Evolutionary conservation across 2,329 filamentous ascomycete species (phyloP).

Genomic region (Beauveria medogensis): DNA sequence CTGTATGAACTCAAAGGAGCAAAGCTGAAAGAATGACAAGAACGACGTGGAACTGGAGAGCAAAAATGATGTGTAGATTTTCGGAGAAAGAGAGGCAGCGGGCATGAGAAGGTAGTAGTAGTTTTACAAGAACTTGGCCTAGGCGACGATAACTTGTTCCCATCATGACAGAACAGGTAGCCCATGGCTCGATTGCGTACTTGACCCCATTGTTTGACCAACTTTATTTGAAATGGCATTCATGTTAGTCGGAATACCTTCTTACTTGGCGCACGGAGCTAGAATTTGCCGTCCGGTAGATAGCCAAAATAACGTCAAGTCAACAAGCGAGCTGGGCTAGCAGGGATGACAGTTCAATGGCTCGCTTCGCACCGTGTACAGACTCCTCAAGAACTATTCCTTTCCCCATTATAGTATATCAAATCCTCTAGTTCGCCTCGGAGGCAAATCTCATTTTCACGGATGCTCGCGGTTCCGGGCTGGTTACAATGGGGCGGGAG

Average conservation of each 20-base stretch:
- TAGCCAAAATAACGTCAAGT: not conserved
- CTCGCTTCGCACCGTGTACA: not conserved
- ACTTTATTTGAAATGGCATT: not conserved
- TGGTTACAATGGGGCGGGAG: not conserved
- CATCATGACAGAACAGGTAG: not conserved
- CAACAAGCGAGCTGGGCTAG: not conserved
- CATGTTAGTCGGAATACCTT: not conserved
- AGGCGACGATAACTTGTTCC: not conserved
- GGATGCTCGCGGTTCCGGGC: constrained; percentile 3
- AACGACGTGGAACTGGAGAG: not conserved
- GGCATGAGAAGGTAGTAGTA: not conserved
- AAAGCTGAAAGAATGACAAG: not conserved
- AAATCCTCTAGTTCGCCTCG: not conserved
- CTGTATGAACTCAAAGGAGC: not conserved
- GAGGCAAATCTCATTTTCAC: not conserved
- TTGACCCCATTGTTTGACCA: not conserved
- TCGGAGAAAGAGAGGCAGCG: not conserved
- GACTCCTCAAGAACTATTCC: not conserved
- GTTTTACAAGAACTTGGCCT: not conserved
- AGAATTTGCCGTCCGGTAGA: not conserved
- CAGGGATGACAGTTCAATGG: not conserved
- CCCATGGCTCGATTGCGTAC: no score
- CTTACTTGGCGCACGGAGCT: not conserved
- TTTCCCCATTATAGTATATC: not conserved
- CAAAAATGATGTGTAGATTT: not conserved